Evolutionary conservation across 768 basidiomycete species (phyloP).

Genomic region (Lenzites betulinus): DNA sequence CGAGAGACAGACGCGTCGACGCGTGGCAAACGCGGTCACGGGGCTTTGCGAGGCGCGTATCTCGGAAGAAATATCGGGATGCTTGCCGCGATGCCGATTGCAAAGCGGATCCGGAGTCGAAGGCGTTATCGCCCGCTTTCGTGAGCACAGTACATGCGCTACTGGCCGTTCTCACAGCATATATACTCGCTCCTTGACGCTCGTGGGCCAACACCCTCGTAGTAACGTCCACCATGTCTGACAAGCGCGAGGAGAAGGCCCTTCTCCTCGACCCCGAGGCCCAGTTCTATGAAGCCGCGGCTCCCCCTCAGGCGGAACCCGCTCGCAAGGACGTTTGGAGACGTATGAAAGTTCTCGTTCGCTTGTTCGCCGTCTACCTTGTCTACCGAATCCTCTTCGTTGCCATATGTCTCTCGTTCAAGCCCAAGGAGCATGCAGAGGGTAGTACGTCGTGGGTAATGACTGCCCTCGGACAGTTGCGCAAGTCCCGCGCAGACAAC

Average conservation of each 20-base stretch:
- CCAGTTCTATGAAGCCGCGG: neutral
- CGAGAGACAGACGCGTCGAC: neutral
- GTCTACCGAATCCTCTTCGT: neutral
- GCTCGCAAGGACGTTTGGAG: neutral
- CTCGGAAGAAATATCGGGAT: neutral
- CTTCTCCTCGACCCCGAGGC: constrained; percentile 14
- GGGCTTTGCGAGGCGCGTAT: neutral
- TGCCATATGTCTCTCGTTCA: neutral
- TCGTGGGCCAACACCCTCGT: neutral
- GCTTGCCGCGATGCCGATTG: neutral
- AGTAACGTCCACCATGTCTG: constrained; percentile 1
- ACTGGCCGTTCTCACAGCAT: too few relatives aligned
- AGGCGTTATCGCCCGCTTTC: neutral
- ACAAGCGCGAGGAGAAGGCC: constrained; percentile 3
- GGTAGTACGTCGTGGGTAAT: constrained; percentile 3
- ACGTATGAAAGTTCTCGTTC: neutral
- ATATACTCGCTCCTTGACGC: neutral
- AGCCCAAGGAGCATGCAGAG: neutral
- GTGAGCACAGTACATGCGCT: too few relatives aligned
- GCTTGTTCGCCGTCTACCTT: neutral
- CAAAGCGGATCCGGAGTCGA: neutral
- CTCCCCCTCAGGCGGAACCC: neutral
- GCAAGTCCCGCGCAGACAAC: neutral
- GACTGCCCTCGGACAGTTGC: constrained; percentile 1
- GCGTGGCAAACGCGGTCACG: constrained; percentile 3